Evolutionary conservation across 1,284 basidiomycete species (phyloP).

Genomic region (Vanrija pseudolonga): DNA sequence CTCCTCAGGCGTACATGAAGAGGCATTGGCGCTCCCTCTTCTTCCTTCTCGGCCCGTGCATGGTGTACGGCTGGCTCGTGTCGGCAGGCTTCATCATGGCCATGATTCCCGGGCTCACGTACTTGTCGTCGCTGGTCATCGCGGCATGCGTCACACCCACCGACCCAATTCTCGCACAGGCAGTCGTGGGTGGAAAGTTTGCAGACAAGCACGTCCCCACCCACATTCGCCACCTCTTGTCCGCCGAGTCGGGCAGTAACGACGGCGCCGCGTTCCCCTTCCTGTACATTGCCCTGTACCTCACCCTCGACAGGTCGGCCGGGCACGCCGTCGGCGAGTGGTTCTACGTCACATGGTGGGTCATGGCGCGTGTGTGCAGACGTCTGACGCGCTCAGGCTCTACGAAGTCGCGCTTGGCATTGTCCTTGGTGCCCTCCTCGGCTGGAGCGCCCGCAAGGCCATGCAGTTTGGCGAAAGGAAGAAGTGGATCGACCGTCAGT

Average conservation of each 20-base stretch:
- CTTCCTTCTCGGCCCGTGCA: constrained; percentile 81
- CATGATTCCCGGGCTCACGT: constrained; percentile 78
- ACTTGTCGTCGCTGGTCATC: constrained; percentile 80
- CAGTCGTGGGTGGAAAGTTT: constrained; percentile 90
- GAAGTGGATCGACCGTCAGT: constrained; percentile 91
- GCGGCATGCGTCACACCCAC: constrained; percentile 95
- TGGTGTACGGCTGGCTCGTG: constrained; percentile 83
- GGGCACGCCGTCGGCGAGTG: constrained; percentile 61
- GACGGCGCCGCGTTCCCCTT: constrained; percentile 97
- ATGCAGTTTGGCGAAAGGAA: constrained; percentile 92
- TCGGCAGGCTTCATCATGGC: constrained; percentile 82
- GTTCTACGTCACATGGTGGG: constrained; percentile 71
- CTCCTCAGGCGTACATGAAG: constrained; percentile 70
- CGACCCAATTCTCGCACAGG: constrained; percentile 65
- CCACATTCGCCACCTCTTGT: constrained; percentile 87
- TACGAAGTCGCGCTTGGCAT: constrained; percentile 82
- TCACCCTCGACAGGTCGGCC: constrained; percentile 67
- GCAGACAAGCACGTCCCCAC: constrained; percentile 97
- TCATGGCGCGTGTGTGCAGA: not conserved
- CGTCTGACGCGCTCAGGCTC: constrained; percentile 11
- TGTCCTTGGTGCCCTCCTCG: constrained; percentile 73
- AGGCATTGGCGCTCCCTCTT: constrained; percentile 85
- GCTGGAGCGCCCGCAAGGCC: constrained; percentile 78
- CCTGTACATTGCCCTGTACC: constrained; percentile 81
- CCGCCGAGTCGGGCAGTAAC: constrained; percentile 88